Evolutionary conservation across 129 eudicot species (phyloP), one percentile per base, ranked within the genome.

Genomic region (Chrysanthemum makinoi): DNA sequence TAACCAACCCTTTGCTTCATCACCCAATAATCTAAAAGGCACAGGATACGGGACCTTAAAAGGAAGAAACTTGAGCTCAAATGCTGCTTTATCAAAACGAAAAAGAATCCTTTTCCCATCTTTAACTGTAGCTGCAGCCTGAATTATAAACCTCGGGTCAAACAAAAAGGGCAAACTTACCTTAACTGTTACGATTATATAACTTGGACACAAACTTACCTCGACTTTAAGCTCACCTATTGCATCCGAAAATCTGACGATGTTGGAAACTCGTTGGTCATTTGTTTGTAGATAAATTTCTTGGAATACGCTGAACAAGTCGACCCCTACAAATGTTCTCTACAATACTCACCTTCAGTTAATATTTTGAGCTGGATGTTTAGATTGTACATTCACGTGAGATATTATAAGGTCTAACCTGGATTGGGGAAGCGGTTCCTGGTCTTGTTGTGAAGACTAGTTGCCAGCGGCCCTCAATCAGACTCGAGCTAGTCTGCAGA

Each of bases 251-350:
- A 95, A 95, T 35, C 84, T 88, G 9, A 90, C 94, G 35, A 95
- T 90, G 74, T 95, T 95, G 74, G 99, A 95, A 18, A 95, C 99
- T 46, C 99, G 89, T 15, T 87, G 97, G 61, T 95, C 91, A 50
- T 86, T 79, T 28, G 96, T 86, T 79, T 70, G 87, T 66, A 95
- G 96, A 78, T 68, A 88, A 16, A 95, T 87, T 79, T 95, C 99
- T 87, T 95, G 99, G 68, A 90, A 90, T 22, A 95, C 91, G 68
- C 88, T 86, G 78, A 95, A 95, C 76, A 87, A 81, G 75, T 90
- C 99, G 24, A 95, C 95, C 69, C 99, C 99, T 17, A 90, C 99
- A 80, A 95, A 90, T 55, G 99, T 95, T 80, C 97, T 95, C 99
- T 95, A 79, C 79, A 80, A 56, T 19, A 56, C 10, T 8, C 54